Evolutionary conservation across 177 flowering plant species (phyloP).

Genomic region (Telopea speciosissima): DNA sequence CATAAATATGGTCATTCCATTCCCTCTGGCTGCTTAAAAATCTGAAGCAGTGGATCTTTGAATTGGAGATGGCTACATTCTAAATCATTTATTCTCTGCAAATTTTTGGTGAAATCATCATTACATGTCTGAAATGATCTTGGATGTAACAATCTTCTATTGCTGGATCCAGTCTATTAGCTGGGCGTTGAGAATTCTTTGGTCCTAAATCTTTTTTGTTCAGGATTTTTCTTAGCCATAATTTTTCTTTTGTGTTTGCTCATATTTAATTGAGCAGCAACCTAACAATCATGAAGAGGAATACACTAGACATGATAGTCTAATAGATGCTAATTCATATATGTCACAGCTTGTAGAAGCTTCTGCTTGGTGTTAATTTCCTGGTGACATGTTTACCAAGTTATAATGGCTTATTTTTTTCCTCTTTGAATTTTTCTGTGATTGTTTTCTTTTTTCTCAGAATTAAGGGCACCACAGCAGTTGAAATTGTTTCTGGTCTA

Average conservation of each 20-base stretch:
- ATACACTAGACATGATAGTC: neutral
- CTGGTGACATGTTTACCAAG: neutral
- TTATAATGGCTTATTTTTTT: neutral
- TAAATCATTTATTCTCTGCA: neutral
- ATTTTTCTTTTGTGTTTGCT: neutral
- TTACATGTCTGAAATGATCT: neutral
- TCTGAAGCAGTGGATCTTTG: neutral
- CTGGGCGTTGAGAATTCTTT: neutral
- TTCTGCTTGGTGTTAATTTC: neutral
- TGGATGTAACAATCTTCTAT: neutral
- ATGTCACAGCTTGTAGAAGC: neutral
- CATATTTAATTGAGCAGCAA: neutral
- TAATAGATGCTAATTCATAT: neutral
- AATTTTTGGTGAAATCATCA: neutral
- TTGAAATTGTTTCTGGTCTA: constrained; percentile 34
- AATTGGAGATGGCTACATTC: neutral
- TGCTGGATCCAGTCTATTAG: neutral
- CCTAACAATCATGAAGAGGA: neutral
- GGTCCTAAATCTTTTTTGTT: neutral
- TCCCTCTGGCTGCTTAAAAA: no score
- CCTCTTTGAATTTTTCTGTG: neutral
- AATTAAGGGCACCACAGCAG: neutral
- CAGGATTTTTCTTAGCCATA: neutral
- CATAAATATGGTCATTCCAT: no score
- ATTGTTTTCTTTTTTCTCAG: neutral